These are phyloP conservation scores for Raphidocelis subcapitata DNA, from an alignment of 139 green algal species.

Conservation along the genomic window DNA sequence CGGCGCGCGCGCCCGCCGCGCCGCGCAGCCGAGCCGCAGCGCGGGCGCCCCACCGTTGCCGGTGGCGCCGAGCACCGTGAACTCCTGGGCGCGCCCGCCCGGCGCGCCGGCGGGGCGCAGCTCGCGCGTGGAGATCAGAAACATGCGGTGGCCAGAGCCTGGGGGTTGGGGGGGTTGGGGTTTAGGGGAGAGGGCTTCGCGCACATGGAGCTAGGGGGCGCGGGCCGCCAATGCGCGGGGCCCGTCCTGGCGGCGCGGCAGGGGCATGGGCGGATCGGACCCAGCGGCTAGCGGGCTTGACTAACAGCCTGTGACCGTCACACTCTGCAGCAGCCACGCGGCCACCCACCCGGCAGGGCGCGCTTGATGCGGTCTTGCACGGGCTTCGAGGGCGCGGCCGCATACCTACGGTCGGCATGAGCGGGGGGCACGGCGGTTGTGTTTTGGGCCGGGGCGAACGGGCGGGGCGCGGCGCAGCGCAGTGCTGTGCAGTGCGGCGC, in stretches of 20 bases:
- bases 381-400: background rate
- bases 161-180: constrained; percentile 2
- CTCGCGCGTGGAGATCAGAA: constrained; percentile 45
- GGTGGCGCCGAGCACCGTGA: constrained; percentile 60
- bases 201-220: background rate
- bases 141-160: constrained; percentile 57
- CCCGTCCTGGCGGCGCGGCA: too few relatives aligned
- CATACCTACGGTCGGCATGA: background rate
- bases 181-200: background rate
- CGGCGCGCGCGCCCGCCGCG: too few relatives aligned
- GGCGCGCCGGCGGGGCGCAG: constrained; percentile 32
- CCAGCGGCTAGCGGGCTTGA: too few relatives aligned
- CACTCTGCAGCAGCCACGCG: background rate
- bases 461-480: too few relatives aligned
- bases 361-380: constrained; percentile 12
- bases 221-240: too few relatives aligned
- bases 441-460: background rate
- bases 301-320: too few relatives aligned
- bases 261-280: background rate
- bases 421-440: background rate
- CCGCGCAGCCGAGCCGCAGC: background rate
- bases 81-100: constrained; percentile 40
- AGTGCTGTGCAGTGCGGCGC: too few relatives aligned
- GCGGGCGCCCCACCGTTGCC: constrained; percentile 35
- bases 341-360: constrained; percentile 18